Conservation (phyloP, 2,329 filamentous ascomycete species). For the Ilyonectria destructans region DNA sequence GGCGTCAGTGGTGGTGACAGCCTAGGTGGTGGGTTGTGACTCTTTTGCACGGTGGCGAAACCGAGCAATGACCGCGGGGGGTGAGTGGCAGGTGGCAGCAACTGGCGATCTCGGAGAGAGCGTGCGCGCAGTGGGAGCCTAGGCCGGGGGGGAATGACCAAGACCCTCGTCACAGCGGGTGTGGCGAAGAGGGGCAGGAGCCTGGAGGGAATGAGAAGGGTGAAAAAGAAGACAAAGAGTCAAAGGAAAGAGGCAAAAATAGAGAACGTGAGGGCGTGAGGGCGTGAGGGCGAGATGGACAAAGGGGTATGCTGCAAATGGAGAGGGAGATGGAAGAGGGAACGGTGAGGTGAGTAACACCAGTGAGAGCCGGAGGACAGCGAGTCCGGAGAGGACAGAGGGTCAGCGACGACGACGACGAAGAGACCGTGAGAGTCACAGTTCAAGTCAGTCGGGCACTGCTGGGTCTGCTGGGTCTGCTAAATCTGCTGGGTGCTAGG, state of each 20-base stretch:
- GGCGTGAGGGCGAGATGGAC: constrained; percentile 16
- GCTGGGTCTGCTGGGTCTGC: constrained; percentile 18
- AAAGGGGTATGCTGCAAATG: constrained; percentile 36
- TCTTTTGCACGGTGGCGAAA: constrained; percentile 58
- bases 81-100: constrained; percentile 50
- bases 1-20: constrained; percentile 48
- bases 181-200: constrained; percentile 49
- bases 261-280: constrained; percentile 23
- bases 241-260: constrained; percentile 24
- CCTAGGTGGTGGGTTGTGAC: constrained; percentile 55
- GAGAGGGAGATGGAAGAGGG: constrained; percentile 18
- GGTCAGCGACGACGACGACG: constrained; percentile 42
- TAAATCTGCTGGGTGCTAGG: constrained; percentile 15
- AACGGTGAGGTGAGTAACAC: constrained; percentile 47
- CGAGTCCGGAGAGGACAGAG: constrained; percentile 49
- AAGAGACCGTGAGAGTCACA: constrained; percentile 43
- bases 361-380: constrained; percentile 32
- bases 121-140: constrained; percentile 50
- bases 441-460: constrained; percentile 40
- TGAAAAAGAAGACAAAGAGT: constrained; percentile 17
- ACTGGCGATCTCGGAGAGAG: constrained; percentile 59
- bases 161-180: constrained; percentile 44
- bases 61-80: constrained; percentile 52
- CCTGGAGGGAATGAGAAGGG: constrained; percentile 36
- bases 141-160: constrained; percentile 47